phyloP scores from a whole-genome alignment of 768 basidiomycete genomes.

The Termitomyces sp. region DNA sequence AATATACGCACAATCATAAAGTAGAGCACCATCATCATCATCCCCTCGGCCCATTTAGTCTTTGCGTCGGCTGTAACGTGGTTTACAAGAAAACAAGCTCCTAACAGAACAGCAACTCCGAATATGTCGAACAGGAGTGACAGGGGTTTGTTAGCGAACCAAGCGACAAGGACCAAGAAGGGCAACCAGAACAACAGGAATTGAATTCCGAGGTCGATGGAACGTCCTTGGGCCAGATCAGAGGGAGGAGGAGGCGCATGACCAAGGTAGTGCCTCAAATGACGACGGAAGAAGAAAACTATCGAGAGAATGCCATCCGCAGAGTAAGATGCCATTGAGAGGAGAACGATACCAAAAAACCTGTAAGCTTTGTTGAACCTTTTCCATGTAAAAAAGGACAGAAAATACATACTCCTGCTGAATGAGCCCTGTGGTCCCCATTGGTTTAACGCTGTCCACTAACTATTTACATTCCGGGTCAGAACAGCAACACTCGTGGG shows the following conservation, averaged over 20 bases:
- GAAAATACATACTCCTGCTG: slow-evolving; percentile 39
- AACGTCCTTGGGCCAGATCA: slow-evolving; percentile 55
- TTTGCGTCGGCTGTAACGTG: slow-evolving; percentile 73
- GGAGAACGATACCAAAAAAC: slow-evolving; percentile 68
- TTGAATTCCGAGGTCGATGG: slow-evolving; percentile 74
- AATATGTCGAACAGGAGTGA: slow-evolving; percentile 65
- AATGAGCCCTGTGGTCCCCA: slow-evolving; percentile 36
- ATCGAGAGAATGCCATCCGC: slow-evolving; percentile 61
- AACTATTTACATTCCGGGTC: slow-evolving; percentile 32
- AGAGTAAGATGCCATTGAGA: slow-evolving; percentile 69
- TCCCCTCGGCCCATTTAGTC: slow-evolving; percentile 75
- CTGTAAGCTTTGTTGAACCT: slow-evolving; percentile 24
- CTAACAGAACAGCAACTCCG: slow-evolving; percentile 61
- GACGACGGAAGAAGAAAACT: slow-evolving; percentile 46
- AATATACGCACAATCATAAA: slow-evolving; percentile 45
- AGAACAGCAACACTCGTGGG: background rate
- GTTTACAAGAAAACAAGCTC: slow-evolving; percentile 71
- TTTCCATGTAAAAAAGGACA: background rate
- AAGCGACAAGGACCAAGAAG: slow-evolving; percentile 58
- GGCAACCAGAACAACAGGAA: slow-evolving; percentile 84
- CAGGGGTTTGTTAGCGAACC: slow-evolving; percentile 59
- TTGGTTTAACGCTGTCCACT: slow-evolving; percentile 56
- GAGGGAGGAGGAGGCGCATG: slow-evolving; percentile 37
- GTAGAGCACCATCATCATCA: slow-evolving; percentile 62
- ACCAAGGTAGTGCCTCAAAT: slow-evolving; percentile 32